A percentile compares a stretch with the other conserved stretches of the same genome.
Evolutionary conservation across 495 filamentous ascomycete species (phyloP).

Genomic region (Lasiosphaeria miniovina): DNA sequence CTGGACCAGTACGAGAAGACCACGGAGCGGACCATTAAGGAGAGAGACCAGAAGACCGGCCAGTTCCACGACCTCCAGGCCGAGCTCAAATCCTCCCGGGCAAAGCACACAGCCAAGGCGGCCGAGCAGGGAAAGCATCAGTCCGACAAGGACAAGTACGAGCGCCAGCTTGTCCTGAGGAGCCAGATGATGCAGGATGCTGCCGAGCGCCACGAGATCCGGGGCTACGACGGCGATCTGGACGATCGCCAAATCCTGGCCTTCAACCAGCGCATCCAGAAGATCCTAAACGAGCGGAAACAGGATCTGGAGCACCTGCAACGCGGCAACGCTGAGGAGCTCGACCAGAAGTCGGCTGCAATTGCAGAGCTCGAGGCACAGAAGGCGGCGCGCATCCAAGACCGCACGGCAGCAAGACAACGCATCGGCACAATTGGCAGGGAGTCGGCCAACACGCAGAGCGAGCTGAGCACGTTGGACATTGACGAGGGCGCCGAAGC

Average conservation of each 20-base stretch:
- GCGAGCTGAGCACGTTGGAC: constrained; percentile 63
- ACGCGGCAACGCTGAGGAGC: constrained; percentile 65
- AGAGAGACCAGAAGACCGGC: constrained; percentile 58
- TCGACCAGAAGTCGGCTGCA: constrained; percentile 59
- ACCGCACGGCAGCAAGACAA: constrained; percentile 64
- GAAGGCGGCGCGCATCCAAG: constrained; percentile 64
- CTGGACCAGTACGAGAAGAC: constrained; percentile 79
- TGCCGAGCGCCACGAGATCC: constrained; percentile 74
- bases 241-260: constrained; percentile 67
- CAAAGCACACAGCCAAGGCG: constrained; percentile 64
- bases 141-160: constrained; percentile 82
- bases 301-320: constrained; percentile 69
- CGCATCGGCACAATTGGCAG: constrained; percentile 68
- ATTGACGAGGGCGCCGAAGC: constrained; percentile 81
- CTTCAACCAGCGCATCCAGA: constrained; percentile 77
- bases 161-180: constrained; percentile 68
- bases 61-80: constrained; percentile 62
- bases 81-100: constrained; percentile 57
- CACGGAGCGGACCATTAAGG: constrained; percentile 59
- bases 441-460: constrained; percentile 59
- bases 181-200: constrained; percentile 72
- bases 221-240: constrained; percentile 76
- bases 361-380: constrained; percentile 68
- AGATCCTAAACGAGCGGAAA: constrained; percentile 72
- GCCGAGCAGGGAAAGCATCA: constrained; percentile 80